phyloP scores from a whole-genome alignment of 2,329 filamentous ascomycete genomes.

The Aspergillus bombycis region DNA sequence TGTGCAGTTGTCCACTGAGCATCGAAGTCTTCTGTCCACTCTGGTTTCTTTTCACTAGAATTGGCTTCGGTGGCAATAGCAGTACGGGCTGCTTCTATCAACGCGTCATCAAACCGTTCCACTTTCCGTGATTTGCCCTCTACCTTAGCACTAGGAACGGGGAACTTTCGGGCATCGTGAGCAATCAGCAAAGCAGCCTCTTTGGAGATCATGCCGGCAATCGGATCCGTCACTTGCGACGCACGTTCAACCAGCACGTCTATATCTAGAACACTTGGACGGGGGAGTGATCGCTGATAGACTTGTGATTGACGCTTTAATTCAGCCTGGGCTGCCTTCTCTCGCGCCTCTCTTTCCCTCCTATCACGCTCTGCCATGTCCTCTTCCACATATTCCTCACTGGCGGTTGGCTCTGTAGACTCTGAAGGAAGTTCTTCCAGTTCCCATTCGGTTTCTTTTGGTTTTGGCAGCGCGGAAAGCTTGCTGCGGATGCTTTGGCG shows the following conservation, averaged over 20 bases:
- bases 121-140: constrained; percentile 64
- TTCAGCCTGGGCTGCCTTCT: constrained; percentile 70
- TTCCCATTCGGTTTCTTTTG: constrained; percentile 93
- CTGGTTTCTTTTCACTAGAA: constrained; percentile 53
- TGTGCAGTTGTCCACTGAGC: constrained; percentile 56
- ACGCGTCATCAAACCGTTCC: constrained; percentile 68
- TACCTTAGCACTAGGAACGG: constrained; percentile 68
- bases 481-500: constrained; percentile 65
- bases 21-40: constrained; percentile 53
- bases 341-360: constrained; percentile 62
- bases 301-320: constrained; percentile 85
- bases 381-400: constrained; percentile 61
- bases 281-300: constrained; percentile 81
- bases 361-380: constrained; percentile 75
- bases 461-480: constrained; percentile 82
- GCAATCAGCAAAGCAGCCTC: constrained; percentile 82
- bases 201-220: constrained; percentile 70
- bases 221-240: constrained; percentile 62
- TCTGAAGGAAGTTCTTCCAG: constrained; percentile 84
- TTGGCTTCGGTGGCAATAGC: constrained; percentile 73
- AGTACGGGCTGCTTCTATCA: constrained; percentile 73
- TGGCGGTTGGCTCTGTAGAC: constrained; percentile 60
- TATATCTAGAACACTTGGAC: constrained; percentile 74
- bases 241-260: constrained; percentile 68
- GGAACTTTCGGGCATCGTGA: constrained; percentile 76